A percentile compares a stretch with the other conserved stretches of the same genome.
Conservation (phyloP, 495 filamentous ascomycete genomes). For the Darksidea phi region DNA sequence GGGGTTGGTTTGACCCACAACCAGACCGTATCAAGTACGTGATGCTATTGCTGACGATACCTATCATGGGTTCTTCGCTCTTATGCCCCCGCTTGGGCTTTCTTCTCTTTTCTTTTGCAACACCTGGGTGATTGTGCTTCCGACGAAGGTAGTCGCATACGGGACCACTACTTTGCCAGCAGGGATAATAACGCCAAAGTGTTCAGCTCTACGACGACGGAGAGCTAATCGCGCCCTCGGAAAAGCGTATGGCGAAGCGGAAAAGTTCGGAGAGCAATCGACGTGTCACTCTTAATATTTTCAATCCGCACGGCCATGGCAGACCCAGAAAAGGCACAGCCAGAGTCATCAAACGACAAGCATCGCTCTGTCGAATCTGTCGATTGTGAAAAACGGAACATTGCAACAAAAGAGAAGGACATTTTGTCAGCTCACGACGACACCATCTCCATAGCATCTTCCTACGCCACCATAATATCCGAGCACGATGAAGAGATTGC, state of each 20-base stretch:
- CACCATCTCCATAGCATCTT: conserved; percentile 25
- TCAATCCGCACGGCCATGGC: conserved; percentile 2
- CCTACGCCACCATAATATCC: conserved; percentile 21
- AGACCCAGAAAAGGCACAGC: conserved; percentile 14
- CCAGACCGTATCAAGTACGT: too few relatives aligned
- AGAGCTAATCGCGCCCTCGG: background rate
- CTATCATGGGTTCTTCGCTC: too few relatives aligned
- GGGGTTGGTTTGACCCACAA: too few relatives aligned
- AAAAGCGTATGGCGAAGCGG: conserved; percentile 1
- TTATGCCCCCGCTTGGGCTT: too few relatives aligned
- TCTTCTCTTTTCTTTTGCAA: too few relatives aligned
- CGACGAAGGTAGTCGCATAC: too few relatives aligned
- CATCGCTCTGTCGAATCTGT: background rate
- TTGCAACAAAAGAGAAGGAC: conserved; percentile 30
- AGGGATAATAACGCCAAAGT: too few relatives aligned
- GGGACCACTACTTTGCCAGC: too few relatives aligned
- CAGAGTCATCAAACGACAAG: background rate
- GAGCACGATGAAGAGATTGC: conserved; percentile 2
- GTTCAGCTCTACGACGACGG: too few relatives aligned
- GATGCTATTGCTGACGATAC: too few relatives aligned
- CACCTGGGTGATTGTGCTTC: too few relatives aligned
- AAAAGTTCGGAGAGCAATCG: too few relatives aligned
- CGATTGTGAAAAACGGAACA: background rate
- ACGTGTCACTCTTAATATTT: background rate
- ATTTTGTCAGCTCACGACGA: conserved; percentile 19